Evolutionary conservation across 2,329 filamentous ascomycete species (phyloP).

Genomic region (Talaromyces sp.): DNA sequence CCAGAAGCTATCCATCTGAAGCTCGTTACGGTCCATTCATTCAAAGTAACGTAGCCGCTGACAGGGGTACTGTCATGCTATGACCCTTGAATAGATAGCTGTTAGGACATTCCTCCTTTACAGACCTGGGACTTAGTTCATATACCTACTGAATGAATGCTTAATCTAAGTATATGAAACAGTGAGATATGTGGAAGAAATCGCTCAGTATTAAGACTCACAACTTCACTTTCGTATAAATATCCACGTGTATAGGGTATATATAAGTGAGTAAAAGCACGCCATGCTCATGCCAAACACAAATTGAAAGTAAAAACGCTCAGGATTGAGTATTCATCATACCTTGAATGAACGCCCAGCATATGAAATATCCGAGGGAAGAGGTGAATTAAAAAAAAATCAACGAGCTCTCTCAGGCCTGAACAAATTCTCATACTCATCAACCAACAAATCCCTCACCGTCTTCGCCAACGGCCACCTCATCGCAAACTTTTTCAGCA

Average conservation of each 20-base stretch:
- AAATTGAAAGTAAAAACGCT: neutral
- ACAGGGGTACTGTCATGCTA: too few relatives aligned
- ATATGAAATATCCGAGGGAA: neutral
- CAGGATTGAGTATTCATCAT: neutral
- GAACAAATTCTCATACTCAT: conserved; percentile 7
- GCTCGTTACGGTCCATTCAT: too few relatives aligned
- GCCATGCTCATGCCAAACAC: neutral
- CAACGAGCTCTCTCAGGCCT: neutral
- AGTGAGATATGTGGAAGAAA: too few relatives aligned
- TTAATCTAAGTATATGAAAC: too few relatives aligned
- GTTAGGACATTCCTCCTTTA: too few relatives aligned
- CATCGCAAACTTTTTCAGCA: conserved; percentile 11
- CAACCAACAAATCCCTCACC: conserved; percentile 2
- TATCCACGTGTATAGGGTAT: conserved; percentile 1
- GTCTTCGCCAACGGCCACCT: conserved; percentile 16
- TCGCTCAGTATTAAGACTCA: too few relatives aligned
- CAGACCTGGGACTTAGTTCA: too few relatives aligned
- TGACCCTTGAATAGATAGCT: too few relatives aligned
- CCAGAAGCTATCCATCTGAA: too few relatives aligned
- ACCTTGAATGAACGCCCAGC: neutral
- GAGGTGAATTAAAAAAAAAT: too few relatives aligned
- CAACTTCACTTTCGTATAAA: neutral
- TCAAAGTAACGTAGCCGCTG: too few relatives aligned
- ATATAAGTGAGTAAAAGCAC: neutral
- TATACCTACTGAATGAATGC: too few relatives aligned